phyloP scores from a whole-genome alignment of 352 stramenopile genomes.

The Phytopythium montanum region DNA sequence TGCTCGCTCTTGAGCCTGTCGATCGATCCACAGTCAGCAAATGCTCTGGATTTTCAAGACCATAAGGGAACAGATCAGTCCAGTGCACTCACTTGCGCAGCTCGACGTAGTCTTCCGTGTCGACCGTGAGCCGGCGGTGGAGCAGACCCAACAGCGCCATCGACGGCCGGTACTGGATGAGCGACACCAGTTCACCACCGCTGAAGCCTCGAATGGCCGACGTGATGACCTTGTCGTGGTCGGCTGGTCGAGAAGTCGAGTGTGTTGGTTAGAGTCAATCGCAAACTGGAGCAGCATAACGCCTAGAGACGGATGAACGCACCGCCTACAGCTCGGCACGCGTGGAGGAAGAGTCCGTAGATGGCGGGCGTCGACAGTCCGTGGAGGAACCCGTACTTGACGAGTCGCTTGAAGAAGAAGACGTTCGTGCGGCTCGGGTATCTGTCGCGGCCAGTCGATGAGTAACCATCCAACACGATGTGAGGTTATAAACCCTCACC shows the following conservation, averaged over 20 bases:
- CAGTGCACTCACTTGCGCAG: constrained; percentile 52
- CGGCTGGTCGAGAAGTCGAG: constrained; percentile 20
- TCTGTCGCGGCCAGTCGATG: constrained; percentile 16
- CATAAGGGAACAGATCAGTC: neutral
- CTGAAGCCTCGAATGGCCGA: constrained; percentile 78
- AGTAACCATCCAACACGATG: constrained; percentile 4
- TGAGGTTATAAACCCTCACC: constrained; percentile 13
- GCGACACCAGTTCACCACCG: constrained; percentile 67
- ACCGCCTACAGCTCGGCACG: constrained; percentile 55
- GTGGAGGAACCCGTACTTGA: constrained; percentile 78
- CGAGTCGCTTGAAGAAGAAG: constrained; percentile 71
- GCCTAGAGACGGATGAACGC: neutral
- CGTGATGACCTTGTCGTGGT: constrained; percentile 83
- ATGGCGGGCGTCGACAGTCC: constrained; percentile 63
- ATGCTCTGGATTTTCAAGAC: neutral
- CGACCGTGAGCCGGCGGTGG: constrained; percentile 55
- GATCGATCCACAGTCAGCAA: neutral
- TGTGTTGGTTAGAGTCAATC: neutral
- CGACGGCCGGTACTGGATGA: constrained; percentile 72
- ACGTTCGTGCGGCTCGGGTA: constrained; percentile 61
- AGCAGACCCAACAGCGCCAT: constrained; percentile 76
- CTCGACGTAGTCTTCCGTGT: constrained; percentile 68
- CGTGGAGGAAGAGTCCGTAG: constrained; percentile 73
- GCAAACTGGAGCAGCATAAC: no score
- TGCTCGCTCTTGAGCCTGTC: constrained; percentile 66